A percentile compares a stretch with the other conserved stretches of the same genome.
phyloP scores from a whole-genome alignment of 148 eudicot species.

The Cornus controversa region DNA sequence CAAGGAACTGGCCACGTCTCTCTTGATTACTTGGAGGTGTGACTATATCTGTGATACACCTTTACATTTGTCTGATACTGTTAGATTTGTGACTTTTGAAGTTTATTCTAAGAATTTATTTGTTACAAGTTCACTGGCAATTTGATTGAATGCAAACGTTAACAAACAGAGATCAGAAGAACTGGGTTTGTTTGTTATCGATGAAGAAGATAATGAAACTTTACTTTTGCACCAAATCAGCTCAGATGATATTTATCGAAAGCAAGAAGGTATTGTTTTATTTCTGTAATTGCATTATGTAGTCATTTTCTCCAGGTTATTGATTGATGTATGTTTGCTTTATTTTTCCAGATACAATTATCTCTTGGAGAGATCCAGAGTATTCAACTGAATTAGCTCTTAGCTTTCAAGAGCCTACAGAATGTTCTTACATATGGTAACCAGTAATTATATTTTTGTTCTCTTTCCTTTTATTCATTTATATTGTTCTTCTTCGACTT shows the following conservation, averaged over 20 bases:
- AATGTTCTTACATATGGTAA: slow-evolving; percentile 93
- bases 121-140: neutral
- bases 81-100: neutral
- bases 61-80: neutral
- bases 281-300: neutral
- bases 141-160: neutral
- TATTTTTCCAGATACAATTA: slow-evolving; percentile 71
- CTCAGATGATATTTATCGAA: slow-evolving; percentile 81
- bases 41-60: slow-evolving; percentile 9
- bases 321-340: neutral
- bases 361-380: slow-evolving; percentile 98
- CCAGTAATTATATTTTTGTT: neutral
- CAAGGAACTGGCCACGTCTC: slow-evolving; percentile 96
- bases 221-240: slow-evolving; percentile 75
- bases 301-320: neutral
- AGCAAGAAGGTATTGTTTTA: slow-evolving; percentile 79
- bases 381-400: slow-evolving; percentile 83
- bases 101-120: no score
- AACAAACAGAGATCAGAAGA: slow-evolving; percentile 77
- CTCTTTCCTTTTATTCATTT: slow-evolving; percentile 7
- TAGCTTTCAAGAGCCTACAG: slow-evolving; percentile 89
- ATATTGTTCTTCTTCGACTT: neutral
- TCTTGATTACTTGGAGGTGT: slow-evolving; percentile 91
- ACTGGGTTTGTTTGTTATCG: slow-evolving; percentile 72
- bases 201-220: slow-evolving; percentile 88